These are phyloP conservation scores for Decorospora gaudefroyi DNA, from an alignment of 2,329 filamentous ascomycete species.

Conservation along the genomic window DNA sequence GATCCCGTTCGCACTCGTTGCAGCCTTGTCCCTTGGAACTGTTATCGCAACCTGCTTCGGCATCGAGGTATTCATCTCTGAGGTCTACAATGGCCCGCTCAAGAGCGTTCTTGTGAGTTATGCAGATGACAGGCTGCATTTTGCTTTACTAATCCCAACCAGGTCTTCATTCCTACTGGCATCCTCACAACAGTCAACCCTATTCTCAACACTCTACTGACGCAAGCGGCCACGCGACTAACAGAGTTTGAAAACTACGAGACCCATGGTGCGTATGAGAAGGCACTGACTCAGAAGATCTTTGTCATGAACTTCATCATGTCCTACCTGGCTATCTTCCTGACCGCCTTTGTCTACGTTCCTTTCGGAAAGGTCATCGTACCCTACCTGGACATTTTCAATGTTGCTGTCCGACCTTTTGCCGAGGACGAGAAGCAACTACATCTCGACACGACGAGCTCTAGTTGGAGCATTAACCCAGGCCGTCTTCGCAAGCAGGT, in stretches of 20 bases:
- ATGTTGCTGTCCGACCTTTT: slow-evolving; percentile 72
- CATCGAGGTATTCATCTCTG: slow-evolving; percentile 93
- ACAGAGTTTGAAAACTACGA: slow-evolving; percentile 91
- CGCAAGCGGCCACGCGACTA: slow-evolving; percentile 72
- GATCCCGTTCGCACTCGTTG: slow-evolving; percentile 80
- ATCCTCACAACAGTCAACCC: slow-evolving; percentile 83
- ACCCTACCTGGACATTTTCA: slow-evolving; percentile 84
- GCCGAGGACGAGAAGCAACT: slow-evolving; percentile 75
- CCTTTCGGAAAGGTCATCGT: slow-evolving; percentile 85
- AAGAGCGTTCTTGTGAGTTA: slow-evolving; percentile 77
- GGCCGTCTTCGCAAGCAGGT: slow-evolving; percentile 84
- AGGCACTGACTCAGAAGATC: slow-evolving; percentile 85
- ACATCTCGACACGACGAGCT: slow-evolving; percentile 51
- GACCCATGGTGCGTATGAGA: slow-evolving; percentile 80
- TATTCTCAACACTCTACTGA: slow-evolving; percentile 74
- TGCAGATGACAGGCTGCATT: not conserved
- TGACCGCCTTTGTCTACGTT: slow-evolving; percentile 93
- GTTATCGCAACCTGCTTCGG: slow-evolving; percentile 86
- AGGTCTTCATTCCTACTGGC: slow-evolving; percentile 86
- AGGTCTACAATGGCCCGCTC: slow-evolving; percentile 87
- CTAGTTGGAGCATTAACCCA: slow-evolving; percentile 79
- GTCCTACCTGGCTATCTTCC: slow-evolving; percentile 81
- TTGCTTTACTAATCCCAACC: slow-evolving; percentile 6
- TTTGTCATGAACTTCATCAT: slow-evolving; percentile 97
- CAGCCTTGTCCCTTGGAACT: slow-evolving; percentile 72